Base-by-base conservation (phyloP, 1,139 yeast species). In the Debaryomycetaceae sp. region DNA sequence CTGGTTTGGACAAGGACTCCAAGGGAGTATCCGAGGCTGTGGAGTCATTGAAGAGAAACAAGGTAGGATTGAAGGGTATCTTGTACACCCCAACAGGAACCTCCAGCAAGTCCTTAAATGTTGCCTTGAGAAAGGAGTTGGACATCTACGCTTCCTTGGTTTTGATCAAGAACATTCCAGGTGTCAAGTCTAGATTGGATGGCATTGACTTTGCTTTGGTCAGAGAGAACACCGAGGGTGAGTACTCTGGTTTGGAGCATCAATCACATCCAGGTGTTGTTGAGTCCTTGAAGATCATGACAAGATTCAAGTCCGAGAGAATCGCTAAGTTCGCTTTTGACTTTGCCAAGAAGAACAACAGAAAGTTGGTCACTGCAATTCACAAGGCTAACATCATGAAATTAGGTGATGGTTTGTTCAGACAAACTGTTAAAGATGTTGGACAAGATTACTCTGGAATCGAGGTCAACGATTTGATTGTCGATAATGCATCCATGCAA, bases 371-470 rank as follows among this genome's bases (percentile, higher is more conserved):
- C 51, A 89, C 97, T 43, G 97, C 96, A 54, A 92, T 92, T 62
- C 98, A 92, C 82, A 92, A 92, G 77, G 98, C 98, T 53, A 92
- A 92, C 79, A 92, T 92, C 61, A 92, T 92, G 98, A 92, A 92
- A 76, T 82, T 89, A 63, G 96, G 96, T 64, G 98, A 92, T 66
- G 98, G 98, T 68, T 80, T 92, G 59, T 92, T 92, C 81, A 87
- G 96, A 76, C 81, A 86, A 67, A 91, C 96, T 52, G 88, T 91
- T 58, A 84, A 88, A 68, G 87, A 85, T 58, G 82, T 92, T 52
- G 98, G 95, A 63, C 81, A 79, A 58, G 91, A 85, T 65, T 89
- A 91, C 75, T 92, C 95, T 49, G 86, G 84, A 49, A 79, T 92
- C 52, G 78, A 78, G 52, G 89, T 83, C 55, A 83, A 81, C 66